phyloP scores from a whole-genome alignment of 2,329 filamentous ascomycete species.

The Fusarium stilboides region DNA sequence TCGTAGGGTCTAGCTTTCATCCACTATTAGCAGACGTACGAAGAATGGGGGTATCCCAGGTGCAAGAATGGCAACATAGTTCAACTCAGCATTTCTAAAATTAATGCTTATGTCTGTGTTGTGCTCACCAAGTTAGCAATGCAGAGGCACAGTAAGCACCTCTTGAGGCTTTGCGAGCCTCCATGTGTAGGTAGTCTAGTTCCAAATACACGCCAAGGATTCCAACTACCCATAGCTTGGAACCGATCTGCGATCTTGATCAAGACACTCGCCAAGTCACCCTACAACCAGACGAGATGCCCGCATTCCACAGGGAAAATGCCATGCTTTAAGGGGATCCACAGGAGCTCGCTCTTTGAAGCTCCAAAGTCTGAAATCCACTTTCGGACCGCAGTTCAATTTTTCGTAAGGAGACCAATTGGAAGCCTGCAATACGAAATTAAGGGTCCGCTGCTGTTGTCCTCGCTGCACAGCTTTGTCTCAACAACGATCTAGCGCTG shows the following conservation, averaged over 20 bases:
- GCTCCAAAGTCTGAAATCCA: not conserved
- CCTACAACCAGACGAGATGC: not conserved
- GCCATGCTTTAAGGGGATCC: not conserved
- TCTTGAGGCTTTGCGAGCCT: no score
- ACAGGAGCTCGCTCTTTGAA: not conserved
- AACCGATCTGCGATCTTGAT: not conserved
- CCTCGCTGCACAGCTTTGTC: constrained; percentile 9
- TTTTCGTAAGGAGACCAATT: not conserved
- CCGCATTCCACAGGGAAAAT: not conserved
- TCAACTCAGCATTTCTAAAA: no score
- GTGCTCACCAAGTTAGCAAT: no score
- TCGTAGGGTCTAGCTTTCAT: not conserved
- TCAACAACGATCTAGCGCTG: constrained; percentile 22
- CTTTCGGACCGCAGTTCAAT: not conserved
- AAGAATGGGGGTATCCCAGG: not conserved
- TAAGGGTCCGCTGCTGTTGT: constrained; percentile 18
- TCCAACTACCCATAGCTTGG: no score
- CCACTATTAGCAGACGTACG: not conserved
- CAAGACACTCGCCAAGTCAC: not conserved
- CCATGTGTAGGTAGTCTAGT: no score
- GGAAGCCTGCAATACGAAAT: not conserved
- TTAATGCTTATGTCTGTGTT: no score
- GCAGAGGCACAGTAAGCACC: no score
- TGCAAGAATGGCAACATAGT: not conserved
- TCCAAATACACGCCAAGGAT: not conserved